A percentile compares a stretch with the other conserved stretches of the same genome.
These are phyloP conservation scores for Phylloboletellus chloephorus DNA, from an alignment of 1,284 basidiomycete species.

Conservation along the genomic window DNA sequence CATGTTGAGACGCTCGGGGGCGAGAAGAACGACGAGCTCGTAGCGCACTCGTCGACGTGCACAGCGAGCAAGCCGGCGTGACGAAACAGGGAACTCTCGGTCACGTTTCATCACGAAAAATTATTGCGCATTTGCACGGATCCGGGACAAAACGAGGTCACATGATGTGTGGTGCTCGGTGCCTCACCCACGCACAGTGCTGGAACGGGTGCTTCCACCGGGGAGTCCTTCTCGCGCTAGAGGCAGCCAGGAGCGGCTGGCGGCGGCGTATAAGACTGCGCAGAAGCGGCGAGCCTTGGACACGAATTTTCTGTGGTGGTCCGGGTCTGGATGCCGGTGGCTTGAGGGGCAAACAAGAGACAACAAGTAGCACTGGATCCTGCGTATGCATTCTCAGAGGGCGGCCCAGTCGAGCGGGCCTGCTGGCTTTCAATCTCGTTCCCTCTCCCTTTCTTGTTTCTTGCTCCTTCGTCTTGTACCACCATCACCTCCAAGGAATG, in stretches of 20 bases:
- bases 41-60: constrained; percentile 26
- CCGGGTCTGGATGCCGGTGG: no score
- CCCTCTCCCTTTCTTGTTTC: constrained; percentile 11
- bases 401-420: constrained; percentile 29
- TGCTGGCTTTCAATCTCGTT: constrained; percentile 37
- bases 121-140: no score
- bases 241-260: no score
- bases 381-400: constrained; percentile 33
- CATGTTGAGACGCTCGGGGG: constrained; percentile 35
- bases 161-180: no score
- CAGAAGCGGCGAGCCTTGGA: no score
- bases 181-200: no score
- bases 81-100: constrained; percentile 26
- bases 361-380: constrained; percentile 32
- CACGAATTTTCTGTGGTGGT: constrained; percentile 1
- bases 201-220: no score
- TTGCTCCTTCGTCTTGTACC: constrained; percentile 34
- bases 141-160: no score
- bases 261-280: no score
- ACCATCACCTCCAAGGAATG: constrained; percentile 48
- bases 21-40: constrained; percentile 13
- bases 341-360: constrained; percentile 18
- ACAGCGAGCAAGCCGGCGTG: constrained; percentile 32
- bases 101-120: constrained; percentile 29
- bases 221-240: no score